These are phyloP conservation scores for Paecilomyces sp. DNA, from an alignment of 2,329 filamentous ascomycete genomes.

Conservation along the genomic window DNA sequence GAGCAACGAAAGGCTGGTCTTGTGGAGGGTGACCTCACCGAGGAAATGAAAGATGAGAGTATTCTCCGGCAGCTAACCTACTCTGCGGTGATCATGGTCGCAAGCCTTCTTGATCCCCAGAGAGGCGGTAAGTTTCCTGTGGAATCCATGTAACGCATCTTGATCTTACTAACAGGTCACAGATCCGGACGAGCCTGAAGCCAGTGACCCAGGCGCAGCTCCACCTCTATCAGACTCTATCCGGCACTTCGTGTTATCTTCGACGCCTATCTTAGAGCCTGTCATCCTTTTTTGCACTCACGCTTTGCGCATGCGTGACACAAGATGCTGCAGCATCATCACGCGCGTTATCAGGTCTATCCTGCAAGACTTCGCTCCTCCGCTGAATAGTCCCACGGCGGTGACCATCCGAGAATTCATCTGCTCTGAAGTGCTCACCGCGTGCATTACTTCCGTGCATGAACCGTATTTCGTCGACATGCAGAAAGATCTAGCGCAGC, in stretches of 20 bases:
- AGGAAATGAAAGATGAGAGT: conserved; percentile 98
- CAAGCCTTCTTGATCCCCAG: conserved; percentile 74
- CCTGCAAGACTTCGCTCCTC: conserved; percentile 64
- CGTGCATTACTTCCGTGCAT: conserved; percentile 82
- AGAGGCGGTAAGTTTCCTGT: conserved; percentile 47
- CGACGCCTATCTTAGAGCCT: conserved; percentile 73
- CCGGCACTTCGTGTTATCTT: conserved; percentile 73
- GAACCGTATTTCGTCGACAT: conserved; percentile 96
- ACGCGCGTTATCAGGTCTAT: conserved; percentile 80
- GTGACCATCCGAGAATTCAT: conserved; percentile 81
- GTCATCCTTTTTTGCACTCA: conserved; percentile 89
- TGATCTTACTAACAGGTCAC: conserved; percentile 5
- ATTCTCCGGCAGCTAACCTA: conserved; percentile 89
- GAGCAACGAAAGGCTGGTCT: conserved; percentile 51
- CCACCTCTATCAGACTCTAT: conserved; percentile 52
- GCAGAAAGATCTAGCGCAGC: conserved; percentile 80
- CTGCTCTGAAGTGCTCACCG: conserved; percentile 78
- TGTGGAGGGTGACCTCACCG: conserved; percentile 71
- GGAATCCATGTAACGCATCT: background rate
- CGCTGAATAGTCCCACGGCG: conserved; percentile 44
- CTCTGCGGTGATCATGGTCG: conserved; percentile 84
- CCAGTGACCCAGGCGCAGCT: conserved; percentile 23
- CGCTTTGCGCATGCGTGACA: conserved; percentile 81
- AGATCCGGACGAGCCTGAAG: conserved; percentile 30
- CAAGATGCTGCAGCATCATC: conserved; percentile 77